Percentiles rank a stretch among this genome's conserved stretches.
phyloP scores from a whole-genome alignment of 768 basidiomycete species.

The Lentinula lateritia region DNA sequence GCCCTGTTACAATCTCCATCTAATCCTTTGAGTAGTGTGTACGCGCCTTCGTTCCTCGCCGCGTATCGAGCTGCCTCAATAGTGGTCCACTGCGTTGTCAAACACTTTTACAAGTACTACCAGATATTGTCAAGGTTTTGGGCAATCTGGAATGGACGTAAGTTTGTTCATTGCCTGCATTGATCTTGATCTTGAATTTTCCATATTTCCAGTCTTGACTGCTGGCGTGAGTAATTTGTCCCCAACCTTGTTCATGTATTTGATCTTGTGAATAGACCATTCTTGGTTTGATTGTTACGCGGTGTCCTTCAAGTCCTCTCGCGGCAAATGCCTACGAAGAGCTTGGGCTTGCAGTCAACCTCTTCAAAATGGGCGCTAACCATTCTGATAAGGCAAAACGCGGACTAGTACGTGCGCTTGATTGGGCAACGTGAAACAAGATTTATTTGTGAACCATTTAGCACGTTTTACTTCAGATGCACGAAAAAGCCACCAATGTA shows the following conservation, averaged over 20 bases:
- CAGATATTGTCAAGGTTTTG: not conserved
- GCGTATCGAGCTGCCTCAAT: slow-evolving; percentile 38
- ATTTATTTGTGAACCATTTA: not conserved
- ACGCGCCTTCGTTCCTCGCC: slow-evolving; percentile 43
- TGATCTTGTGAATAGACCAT: not conserved
- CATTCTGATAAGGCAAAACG: not conserved
- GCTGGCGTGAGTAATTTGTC: not conserved
- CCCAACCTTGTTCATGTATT: not conserved
- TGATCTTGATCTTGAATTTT: too few species aligned
- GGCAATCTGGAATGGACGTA: not conserved
- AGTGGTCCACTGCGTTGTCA: not conserved
- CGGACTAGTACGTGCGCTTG: not conserved
- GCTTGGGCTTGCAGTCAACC: not conserved
- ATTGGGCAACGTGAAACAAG: not conserved
- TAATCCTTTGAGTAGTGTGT: slow-evolving; percentile 38
- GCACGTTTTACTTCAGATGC: not conserved
- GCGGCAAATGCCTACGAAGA: not conserved
- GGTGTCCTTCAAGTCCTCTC: not conserved
- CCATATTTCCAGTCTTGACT: not conserved
- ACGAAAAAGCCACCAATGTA: not conserved
- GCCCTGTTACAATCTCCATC: slow-evolving; percentile 36
- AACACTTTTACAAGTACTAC: not conserved
- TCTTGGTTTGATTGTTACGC: not conserved
- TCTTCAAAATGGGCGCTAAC: not conserved
- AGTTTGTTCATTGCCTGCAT: not conserved